Evolutionary conservation across 768 basidiomycete genomes (phyloP).

Genomic region (Psilocybe sp.): DNA sequence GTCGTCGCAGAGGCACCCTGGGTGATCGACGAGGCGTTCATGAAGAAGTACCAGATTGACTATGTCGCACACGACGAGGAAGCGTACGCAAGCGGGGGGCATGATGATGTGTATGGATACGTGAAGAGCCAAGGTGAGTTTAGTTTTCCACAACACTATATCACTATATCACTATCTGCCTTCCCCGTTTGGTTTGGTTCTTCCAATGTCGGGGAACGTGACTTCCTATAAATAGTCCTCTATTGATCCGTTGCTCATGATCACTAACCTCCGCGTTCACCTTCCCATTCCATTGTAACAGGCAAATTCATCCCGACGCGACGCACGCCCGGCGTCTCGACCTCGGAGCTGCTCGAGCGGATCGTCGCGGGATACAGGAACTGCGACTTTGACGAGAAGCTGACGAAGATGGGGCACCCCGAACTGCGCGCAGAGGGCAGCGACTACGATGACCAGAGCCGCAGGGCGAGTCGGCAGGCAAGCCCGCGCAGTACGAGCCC

Average conservation of each 20-base stretch:
- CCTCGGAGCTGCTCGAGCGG: conserved; percentile 88
- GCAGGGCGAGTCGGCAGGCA: conserved; percentile 27
- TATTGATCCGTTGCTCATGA: not conserved
- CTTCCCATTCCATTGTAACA: conserved; percentile 22
- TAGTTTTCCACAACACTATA: not conserved
- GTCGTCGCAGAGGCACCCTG: conserved; percentile 90
- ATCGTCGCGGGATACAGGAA: conserved; percentile 86
- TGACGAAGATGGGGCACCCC: conserved; percentile 81
- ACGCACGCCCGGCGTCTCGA: conserved; percentile 92
- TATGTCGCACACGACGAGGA: conserved; percentile 97
- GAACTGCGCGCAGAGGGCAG: conserved; percentile 68
- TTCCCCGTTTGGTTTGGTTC: not conserved
- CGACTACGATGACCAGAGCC: conserved; percentile 43
- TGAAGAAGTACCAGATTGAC: conserved; percentile 86
- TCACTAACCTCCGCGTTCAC: not conserved
- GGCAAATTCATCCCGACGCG: conserved; percentile 95
- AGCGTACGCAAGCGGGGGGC: conserved; percentile 77
- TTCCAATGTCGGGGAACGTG: not conserved
- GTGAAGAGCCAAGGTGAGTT: conserved; percentile 77
- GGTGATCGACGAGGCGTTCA: conserved; percentile 79
- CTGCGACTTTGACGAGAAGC: conserved; percentile 84
- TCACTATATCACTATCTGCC: not conserved
- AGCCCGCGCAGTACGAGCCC: conserved; percentile 2
- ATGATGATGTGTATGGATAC: conserved; percentile 82
- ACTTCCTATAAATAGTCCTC: not conserved